Base-by-base conservation (phyloP, 805 yeast species). In the Candida dendrica region DNA sequence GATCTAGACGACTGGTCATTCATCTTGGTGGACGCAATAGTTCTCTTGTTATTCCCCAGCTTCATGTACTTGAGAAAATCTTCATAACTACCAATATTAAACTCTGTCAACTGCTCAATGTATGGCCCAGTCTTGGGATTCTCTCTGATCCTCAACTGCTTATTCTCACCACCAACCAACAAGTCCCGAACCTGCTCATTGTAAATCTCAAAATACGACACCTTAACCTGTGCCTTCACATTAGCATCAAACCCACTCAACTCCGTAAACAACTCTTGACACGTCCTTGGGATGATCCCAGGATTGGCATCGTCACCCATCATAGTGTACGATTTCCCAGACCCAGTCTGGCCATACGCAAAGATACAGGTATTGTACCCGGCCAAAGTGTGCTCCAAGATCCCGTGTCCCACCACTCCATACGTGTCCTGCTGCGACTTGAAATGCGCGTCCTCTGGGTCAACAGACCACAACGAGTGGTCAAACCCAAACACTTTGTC, bases 241-340 rank as follows among this genome's bases (percentile, higher is more conserved):
- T 61, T 58, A 8, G 55, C 45, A 14, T 67, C 69, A 39, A 49
- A 43, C 6, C 42, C 31, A 8, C 52, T 57, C 8, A 71, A 56
- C 37, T 68, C 66, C 2, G 60, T 56, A 49, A 84, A 74, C 11
- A 86, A 61, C 43, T 74, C 77, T 24, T 61, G 47, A 42, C 87
- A 74, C 13, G 81, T 65, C 40, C 69, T 45, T 0, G 93, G 90
- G 34, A 85, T 79, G 56, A 85, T 65, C 0, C 95, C 95, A 13
- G 74, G 75, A 3, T 71, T 64, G 3, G 54, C 56, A 1, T 62
- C 51, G 10, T 68, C 48, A 0, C 86, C 84, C 63, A 86, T 75
- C 93, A 86, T 85, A 1, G 95, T 87, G 60, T 75, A 81, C 0
- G 95, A 79, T 54, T 86, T 86, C 1, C 95, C 95, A 0, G 93